Base-by-base conservation (phyloP, 352 stramenopile species). In the Pythium myriotylum region DNA sequence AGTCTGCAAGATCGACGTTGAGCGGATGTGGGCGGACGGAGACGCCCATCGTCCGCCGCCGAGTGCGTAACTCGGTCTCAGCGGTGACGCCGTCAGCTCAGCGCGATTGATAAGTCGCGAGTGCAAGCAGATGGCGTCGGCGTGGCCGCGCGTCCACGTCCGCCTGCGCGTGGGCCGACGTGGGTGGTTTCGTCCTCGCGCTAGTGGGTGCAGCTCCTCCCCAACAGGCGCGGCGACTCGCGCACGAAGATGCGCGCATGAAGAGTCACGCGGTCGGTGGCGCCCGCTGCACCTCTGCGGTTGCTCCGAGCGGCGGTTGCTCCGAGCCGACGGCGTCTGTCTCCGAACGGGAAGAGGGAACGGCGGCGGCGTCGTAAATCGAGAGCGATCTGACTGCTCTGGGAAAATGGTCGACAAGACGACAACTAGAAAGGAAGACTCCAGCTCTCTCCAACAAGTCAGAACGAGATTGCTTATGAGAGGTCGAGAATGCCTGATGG, bases 111-210 rank as follows among this genome's bases (percentile, higher is more conserved):
- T 17, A 32, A 37, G 20, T 52, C 45, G 20, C 27, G 2, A 10
- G 3, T 54, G 47, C 47, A 54, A 54, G 47, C 47, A 54, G 47
- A 54, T 54, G 47, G 47, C 7, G 47, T 42, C 24, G 10, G 6
- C 12, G 43, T 16, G 42, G 29, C 29, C 5, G 29, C 29, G 29
- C 29, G 29, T 10, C 29, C 29, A 35, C n/a, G 42, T 49, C 42
- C 42, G 42, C 42, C 42, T 13, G 20, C 19, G 29, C 29, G 29
- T 10, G 29, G 29, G 29, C 29, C n/a, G n/a, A n/a, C n/a, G n/a
- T n/a, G 29, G 10, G 29, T 5, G 29, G 29, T 35, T 35, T 33
- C 20, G 41, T 48, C 12, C 19, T 4, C 19, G 20, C 43, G 17
- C 42, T 48, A 50, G 22, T 50, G 43, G 43, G 43, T 50, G 43